Conservation (phyloP, 495 filamentous ascomycete species). For the Jackrogersella minutella region DNA sequence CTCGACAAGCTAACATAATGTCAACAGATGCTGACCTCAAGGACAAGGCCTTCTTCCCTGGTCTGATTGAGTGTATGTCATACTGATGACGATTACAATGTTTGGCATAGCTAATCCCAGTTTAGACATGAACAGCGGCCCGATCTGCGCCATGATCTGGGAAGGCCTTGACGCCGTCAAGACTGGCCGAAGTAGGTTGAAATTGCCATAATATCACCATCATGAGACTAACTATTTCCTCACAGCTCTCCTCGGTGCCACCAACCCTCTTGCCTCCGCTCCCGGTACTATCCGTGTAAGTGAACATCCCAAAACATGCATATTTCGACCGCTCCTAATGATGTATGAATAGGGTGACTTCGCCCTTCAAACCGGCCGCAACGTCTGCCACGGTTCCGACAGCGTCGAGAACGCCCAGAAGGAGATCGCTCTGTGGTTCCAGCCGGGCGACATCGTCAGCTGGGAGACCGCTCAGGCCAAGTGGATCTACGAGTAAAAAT, state of each 20-base stretch:
- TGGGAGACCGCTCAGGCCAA: conserved; percentile 81
- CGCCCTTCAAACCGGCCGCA: conserved; percentile 78
- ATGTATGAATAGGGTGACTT: conserved; percentile 40
- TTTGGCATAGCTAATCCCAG: conserved; percentile 35
- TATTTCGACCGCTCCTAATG: conserved; percentile 13
- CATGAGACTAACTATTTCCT: conserved; percentile 31
- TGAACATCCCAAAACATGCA: conserved; percentile 42
- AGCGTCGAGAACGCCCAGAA: conserved; percentile 98
- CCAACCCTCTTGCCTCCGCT: conserved; percentile 91
- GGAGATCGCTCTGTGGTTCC: conserved; percentile 99
- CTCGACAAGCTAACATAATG: conserved; percentile 44
- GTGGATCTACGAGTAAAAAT: conserved; percentile 94
- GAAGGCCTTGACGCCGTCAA: conserved; percentile 97
- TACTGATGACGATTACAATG: not conserved
- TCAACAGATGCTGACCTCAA: conserved; percentile 78
- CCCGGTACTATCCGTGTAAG: conserved; percentile 95
- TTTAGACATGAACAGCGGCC: conserved; percentile 94
- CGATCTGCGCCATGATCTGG: conserved; percentile 99
- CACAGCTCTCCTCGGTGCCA: conserved; percentile 89
- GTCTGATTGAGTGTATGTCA: conserved; percentile 80
- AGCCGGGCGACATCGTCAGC: conserved; percentile 76
- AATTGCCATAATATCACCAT: not conserved
- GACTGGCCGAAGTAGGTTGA: conserved; percentile 82
- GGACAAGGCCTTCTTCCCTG: conserved; percentile 95
- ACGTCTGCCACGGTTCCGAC: conserved; percentile 99